Evolutionary conservation across 495 filamentous ascomycete genomes (phyloP).

Genomic region (Articulospora tetracladia): DNA sequence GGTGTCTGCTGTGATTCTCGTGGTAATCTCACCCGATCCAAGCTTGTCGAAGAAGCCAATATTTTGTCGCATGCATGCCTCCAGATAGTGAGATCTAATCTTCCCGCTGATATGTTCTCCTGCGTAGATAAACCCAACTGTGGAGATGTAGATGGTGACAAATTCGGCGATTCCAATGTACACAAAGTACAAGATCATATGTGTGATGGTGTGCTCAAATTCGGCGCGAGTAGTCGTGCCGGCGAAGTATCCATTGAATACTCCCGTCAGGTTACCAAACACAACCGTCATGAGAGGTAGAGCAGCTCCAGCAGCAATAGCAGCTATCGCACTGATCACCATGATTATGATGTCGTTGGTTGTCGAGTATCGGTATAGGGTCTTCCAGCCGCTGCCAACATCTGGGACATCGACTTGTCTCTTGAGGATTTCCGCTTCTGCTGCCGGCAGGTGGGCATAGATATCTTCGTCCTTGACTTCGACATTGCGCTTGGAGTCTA

Average conservation of each 20-base stretch:
- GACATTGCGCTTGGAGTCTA: conserved; percentile 46
- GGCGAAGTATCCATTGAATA: conserved; percentile 62
- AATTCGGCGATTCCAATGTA: conserved; percentile 90
- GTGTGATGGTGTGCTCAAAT: conserved; percentile 58
- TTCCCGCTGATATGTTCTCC: conserved; percentile 85
- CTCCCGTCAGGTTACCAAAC: conserved; percentile 71
- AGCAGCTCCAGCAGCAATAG: conserved; percentile 76
- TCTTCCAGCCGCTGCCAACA: conserved; percentile 59
- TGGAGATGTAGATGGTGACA: conserved; percentile 72
- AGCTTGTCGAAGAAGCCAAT: conserved; percentile 91
- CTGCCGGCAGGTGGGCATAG: conserved; percentile 51
- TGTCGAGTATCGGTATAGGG: conserved; percentile 78
- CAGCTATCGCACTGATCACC: conserved; percentile 54
- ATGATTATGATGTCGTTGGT: conserved; percentile 72
- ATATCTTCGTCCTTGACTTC: conserved; percentile 43
- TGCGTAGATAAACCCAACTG: conserved; percentile 88
- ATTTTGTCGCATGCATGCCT: conserved; percentile 83
- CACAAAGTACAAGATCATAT: conserved; percentile 80
- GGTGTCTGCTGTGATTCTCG: conserved; percentile 86
- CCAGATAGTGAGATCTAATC: conserved; percentile 79
- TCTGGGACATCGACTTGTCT: conserved; percentile 67
- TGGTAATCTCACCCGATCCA: conserved; percentile 89
- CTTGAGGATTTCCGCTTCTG: conserved; percentile 65
- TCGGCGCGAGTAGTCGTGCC: conserved; percentile 39
- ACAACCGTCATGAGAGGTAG: conserved; percentile 87